Evolutionary conservation across 2,329 filamentous ascomycete genomes (phyloP).

Genomic region (Berkeleyomyces rouxiae): DNA sequence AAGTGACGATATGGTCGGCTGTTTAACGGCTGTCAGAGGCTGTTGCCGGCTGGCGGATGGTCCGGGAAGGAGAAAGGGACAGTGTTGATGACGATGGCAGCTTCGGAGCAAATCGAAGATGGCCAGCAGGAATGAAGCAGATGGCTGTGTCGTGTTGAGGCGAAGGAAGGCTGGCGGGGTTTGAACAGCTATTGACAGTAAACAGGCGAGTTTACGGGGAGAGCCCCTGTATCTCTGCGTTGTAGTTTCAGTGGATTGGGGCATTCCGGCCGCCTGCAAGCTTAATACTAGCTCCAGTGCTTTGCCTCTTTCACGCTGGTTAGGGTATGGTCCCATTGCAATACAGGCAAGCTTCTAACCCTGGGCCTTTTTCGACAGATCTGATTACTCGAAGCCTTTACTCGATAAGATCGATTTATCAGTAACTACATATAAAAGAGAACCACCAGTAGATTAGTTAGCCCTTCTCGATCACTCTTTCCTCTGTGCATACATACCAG

Average conservation of each 20-base stretch:
- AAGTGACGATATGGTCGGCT: not conserved
- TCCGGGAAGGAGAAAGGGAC: not conserved
- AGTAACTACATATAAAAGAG: not conserved
- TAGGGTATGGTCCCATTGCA: not conserved
- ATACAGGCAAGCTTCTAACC: not conserved
- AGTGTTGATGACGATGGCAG: not conserved
- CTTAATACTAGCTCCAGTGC: not conserved
- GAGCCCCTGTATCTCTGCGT: not conserved
- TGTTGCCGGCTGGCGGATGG: not conserved
- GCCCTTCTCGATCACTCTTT: not conserved
- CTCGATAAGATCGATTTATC: not conserved
- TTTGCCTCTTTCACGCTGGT: not conserved
- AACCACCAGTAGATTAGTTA: not conserved
- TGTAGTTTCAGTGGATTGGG: not conserved
- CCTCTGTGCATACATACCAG: not conserved
- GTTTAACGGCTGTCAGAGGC: not conserved
- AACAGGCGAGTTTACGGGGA: not conserved
- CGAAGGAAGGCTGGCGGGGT: not conserved
- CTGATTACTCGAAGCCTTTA: constrained; percentile 3
- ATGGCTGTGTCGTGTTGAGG: not conserved
- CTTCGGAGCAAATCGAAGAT: not conserved
- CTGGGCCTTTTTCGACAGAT: not conserved
- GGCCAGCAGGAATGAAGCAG: not conserved
- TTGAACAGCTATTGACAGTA: constrained; percentile 1
- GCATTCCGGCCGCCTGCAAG: not conserved